These are phyloP conservation scores for Candida michaelii DNA, from an alignment of 805 yeast species.

Conservation along the genomic window DNA sequence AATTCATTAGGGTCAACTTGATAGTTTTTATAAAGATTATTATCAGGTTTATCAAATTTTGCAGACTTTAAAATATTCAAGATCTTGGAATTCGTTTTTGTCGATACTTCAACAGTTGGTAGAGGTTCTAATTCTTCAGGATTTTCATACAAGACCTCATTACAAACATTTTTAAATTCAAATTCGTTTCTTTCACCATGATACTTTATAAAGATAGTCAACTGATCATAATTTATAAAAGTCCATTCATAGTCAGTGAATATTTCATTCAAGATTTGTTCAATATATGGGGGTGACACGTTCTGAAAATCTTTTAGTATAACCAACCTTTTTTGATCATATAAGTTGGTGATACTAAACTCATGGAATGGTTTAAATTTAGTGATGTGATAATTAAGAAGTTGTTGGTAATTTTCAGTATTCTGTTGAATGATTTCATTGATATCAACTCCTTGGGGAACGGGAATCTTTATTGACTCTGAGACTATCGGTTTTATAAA, in stretches of 20 bases:
- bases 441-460: slow-evolving; percentile 17
- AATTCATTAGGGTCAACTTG: slow-evolving; percentile 58
- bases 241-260: slow-evolving; percentile 9
- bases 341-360: neutral
- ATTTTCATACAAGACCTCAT: slow-evolving; percentile 16
- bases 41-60: slow-evolving; percentile 2
- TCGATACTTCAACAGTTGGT: slow-evolving; percentile 2
- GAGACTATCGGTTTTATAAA: slow-evolving; percentile 10
- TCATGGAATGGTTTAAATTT: slow-evolving; percentile 3
- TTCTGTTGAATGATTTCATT: slow-evolving; percentile 16
- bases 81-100: neutral
- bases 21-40: slow-evolving; percentile 27
- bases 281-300: slow-evolving; percentile 28
- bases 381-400: neutral
- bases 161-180: slow-evolving; percentile 1
- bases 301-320: slow-evolving; percentile 35
- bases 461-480: slow-evolving; percentile 17
- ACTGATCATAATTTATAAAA: slow-evolving; percentile 6
- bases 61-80: slow-evolving; percentile 2
- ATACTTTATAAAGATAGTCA: slow-evolving; percentile 6
- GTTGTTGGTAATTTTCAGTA: slow-evolving; percentile 12
- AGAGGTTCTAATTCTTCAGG: slow-evolving; percentile 24
- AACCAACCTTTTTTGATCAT: slow-evolving; percentile 32
- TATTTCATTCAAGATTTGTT: slow-evolving; percentile 29
- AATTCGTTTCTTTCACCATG: neutral